These are phyloP conservation scores for Gossypium bickii DNA, from an alignment of 345 rosid species.

Conservation along the genomic window DNA sequence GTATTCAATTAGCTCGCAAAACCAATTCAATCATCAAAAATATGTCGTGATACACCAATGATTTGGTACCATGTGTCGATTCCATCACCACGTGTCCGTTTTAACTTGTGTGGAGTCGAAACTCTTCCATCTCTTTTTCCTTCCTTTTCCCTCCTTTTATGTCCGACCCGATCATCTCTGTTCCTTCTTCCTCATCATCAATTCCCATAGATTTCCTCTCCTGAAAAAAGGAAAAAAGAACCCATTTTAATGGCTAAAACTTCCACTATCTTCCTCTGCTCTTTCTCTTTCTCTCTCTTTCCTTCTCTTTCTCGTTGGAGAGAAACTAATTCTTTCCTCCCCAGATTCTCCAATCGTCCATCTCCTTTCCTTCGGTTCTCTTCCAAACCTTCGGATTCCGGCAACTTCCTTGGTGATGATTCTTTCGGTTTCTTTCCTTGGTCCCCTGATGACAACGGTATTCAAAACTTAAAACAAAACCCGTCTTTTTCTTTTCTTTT, in stretches of 20 bases:
- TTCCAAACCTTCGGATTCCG: slow-evolving; percentile 48
- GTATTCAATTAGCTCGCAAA: too few species aligned
- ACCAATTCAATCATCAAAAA: too few species aligned
- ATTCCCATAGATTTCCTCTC: neutral
- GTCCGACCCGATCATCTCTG: slow-evolving; percentile 22
- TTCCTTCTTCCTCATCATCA: slow-evolving; percentile 2
- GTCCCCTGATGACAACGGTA: slow-evolving; percentile 56
- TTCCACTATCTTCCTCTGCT: slow-evolving; percentile 23
- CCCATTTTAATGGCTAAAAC: slow-evolving; percentile 41
- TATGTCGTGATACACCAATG: neutral
- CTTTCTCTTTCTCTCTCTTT: slow-evolving; percentile 34
- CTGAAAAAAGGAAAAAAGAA: neutral
- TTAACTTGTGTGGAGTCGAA: neutral
- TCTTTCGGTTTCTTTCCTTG: slow-evolving; percentile 66
- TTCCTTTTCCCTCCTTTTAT: slow-evolving; percentile 5
- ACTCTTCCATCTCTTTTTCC: neutral
- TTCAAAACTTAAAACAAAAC: neutral
- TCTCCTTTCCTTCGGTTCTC: slow-evolving; percentile 44
- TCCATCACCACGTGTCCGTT: neutral
- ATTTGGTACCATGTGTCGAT: neutral
- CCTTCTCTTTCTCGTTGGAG: slow-evolving; percentile 31
- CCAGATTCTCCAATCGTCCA: slow-evolving; percentile 27
- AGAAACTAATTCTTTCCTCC: slow-evolving; percentile 25
- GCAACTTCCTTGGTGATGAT: slow-evolving; percentile 53
- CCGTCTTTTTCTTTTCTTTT: neutral